Evolutionary conservation across 306 rosid genomes (phyloP).

Genomic region (Prosopis cineraria): DNA sequence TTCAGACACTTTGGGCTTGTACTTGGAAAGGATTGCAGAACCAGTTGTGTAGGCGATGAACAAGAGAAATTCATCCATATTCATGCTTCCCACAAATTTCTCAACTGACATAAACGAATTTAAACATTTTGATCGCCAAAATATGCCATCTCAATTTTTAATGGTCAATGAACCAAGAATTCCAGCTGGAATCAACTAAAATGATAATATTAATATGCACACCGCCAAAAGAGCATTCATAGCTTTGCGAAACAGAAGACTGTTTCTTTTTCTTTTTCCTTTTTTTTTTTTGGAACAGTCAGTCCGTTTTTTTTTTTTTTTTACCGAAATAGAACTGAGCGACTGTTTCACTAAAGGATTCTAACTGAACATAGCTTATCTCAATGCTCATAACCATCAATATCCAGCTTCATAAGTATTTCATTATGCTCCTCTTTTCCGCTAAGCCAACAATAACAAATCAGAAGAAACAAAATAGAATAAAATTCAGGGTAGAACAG

Average conservation of each 20-base stretch:
- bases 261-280: too few species aligned
- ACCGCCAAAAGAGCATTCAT: not conserved
- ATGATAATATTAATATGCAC: not conserved
- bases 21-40: not conserved
- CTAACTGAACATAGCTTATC: not conserved
- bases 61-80: not conserved
- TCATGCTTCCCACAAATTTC: not conserved
- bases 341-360: not conserved
- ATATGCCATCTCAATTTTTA: not conserved
- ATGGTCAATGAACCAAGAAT: not conserved
- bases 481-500: conserved; percentile 55
- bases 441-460: not conserved
- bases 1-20: not conserved
- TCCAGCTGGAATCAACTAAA: not conserved
- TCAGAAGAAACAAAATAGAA: not conserved
- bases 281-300: too few species aligned
- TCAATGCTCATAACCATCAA: not conserved
- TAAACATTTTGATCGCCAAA: not conserved
- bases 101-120: not conserved
- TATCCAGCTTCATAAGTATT: not conserved
- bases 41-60: not conserved
- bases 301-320: too few species aligned
- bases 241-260: not conserved
- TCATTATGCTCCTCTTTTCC: not conserved
- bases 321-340: not conserved